Evolutionary conservation across 352 stramenopile genomes (phyloP).

Genomic region (Globisporangium rhizosaccharum): DNA sequence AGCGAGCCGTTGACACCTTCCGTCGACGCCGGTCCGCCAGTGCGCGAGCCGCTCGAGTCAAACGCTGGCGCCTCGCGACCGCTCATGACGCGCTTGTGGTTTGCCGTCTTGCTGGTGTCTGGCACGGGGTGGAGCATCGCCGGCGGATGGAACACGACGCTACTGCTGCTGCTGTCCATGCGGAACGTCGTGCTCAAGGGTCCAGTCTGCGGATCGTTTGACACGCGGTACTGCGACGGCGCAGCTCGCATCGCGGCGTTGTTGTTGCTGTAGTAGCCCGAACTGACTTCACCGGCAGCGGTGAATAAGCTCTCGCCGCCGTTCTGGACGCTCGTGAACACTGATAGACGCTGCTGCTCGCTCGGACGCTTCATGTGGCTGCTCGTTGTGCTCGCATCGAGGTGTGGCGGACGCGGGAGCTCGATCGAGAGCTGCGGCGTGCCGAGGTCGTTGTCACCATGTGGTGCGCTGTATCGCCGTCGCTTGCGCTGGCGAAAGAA

Average conservation of each 20-base stretch:
- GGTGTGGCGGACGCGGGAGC: constrained; percentile 7
- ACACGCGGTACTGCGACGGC: constrained; percentile 10
- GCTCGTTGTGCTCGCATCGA: neutral
- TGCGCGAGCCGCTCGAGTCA: neutral
- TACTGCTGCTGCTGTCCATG: constrained; percentile 4
- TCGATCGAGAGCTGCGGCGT: constrained; percentile 20
- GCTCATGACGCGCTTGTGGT: constrained; percentile 2
- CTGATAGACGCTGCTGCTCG: constrained; percentile 10
- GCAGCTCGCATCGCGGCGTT: neutral
- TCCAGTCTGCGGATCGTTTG: constrained; percentile 8
- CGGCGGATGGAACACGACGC: constrained; percentile 1
- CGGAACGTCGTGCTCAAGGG: constrained; percentile 11
- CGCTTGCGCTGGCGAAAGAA: constrained; percentile 15
- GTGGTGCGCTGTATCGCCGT: constrained; percentile 1
- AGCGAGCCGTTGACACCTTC: constrained; percentile 7
- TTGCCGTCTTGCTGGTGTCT: constrained; percentile 10
- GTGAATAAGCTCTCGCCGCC: constrained; percentile 12
- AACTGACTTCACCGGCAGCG: constrained; percentile 4
- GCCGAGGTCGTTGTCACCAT: constrained; percentile 10
- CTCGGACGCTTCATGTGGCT: neutral
- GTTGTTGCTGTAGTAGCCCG: neutral
- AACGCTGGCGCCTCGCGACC: neutral
- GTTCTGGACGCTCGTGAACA: constrained; percentile 14
- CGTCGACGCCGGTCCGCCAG: neutral
- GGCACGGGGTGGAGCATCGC: neutral